A percentile compares a stretch with the other conserved stretches of the same genome.
phyloP scores from a whole-genome alignment of 352 stramenopile genomes.

The Pythium monospermum region DNA sequence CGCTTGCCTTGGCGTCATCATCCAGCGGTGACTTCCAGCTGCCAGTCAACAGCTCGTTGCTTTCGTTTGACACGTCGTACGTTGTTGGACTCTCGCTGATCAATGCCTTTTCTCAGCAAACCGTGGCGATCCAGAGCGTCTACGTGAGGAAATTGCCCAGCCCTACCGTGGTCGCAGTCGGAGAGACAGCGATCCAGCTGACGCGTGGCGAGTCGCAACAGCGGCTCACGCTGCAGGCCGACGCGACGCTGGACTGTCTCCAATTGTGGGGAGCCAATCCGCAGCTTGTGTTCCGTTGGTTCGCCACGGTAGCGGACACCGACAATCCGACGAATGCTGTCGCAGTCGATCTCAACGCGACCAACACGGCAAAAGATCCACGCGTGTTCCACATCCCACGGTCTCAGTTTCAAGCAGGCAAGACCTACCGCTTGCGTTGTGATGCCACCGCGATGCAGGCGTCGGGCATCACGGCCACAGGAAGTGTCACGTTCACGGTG shows the following conservation, averaged over 20 bases:
- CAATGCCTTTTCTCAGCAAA: conserved; percentile 52
- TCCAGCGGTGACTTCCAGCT: conserved; percentile 18
- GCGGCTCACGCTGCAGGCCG: conserved; percentile 36
- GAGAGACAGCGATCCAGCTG: conserved; percentile 30
- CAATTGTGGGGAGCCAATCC: conserved; percentile 23
- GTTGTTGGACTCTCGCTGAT: conserved; percentile 43
- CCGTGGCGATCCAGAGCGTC: conserved; percentile 23
- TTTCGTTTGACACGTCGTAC: conserved; percentile 37
- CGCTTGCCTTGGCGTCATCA: conserved; percentile 27
- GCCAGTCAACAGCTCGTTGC: conserved; percentile 36
- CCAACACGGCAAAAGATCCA: conserved; percentile 57
- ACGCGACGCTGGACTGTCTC: conserved; percentile 41
- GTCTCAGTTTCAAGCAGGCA: conserved; percentile 27
- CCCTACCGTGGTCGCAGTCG: conserved; percentile 46
- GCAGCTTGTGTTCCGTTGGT: conserved; percentile 45
- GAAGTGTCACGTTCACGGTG: conserved; percentile 37
- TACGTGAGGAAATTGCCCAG: conserved; percentile 35
- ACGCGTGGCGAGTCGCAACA: conserved; percentile 26
- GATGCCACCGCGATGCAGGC: conserved; percentile 24
- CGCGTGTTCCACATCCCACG: conserved; percentile 47
- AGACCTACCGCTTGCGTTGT: conserved; percentile 52
- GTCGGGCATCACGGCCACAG: conserved; percentile 16
- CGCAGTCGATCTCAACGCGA: conserved; percentile 31
- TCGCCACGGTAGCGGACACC: conserved; percentile 14
- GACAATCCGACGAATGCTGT: background rate